Evolutionary conservation across 2,329 filamentous ascomycete species (phyloP).

Genomic region (Fusarium sp.): DNA sequence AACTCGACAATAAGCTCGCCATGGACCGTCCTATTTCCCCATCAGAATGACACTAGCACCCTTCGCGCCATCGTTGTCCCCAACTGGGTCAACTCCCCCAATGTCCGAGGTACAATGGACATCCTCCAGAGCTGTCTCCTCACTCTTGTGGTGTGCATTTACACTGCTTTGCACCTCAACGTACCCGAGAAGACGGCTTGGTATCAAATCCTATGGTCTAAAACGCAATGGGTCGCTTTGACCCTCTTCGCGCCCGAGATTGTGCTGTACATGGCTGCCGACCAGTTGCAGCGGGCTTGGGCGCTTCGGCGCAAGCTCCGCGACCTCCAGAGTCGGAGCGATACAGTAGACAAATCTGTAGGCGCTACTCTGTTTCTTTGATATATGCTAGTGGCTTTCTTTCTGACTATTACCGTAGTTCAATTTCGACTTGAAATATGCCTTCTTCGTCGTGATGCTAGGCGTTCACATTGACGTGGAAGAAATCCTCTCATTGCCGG

Average conservation of each 20-base stretch:
- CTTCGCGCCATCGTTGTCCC: neutral
- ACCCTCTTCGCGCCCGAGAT: constrained; percentile 49
- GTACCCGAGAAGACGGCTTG: constrained; percentile 38
- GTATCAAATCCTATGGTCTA: constrained; percentile 23
- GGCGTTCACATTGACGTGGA: constrained; percentile 37
- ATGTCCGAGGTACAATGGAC: neutral
- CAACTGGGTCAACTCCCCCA: neutral
- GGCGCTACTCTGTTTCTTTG: neutral
- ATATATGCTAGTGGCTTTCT: neutral
- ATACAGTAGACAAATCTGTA: neutral
- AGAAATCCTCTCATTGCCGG: constrained; percentile 1
- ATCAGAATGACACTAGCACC: neutral
- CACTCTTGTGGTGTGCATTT: constrained; percentile 51
- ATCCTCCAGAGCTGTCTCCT: constrained; percentile 51
- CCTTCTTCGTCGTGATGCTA: constrained; percentile 48
- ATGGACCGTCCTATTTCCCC: neutral
- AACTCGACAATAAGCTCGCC: neutral
- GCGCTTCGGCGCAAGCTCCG: constrained; percentile 8
- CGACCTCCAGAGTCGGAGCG: neutral
- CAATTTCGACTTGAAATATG: constrained; percentile 34
- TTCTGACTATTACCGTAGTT: neutral
- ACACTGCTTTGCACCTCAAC: constrained; percentile 52
- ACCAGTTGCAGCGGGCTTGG: constrained; percentile 20
- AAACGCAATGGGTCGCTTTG: constrained; percentile 46
- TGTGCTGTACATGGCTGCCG: constrained; percentile 43